phyloP scores from a whole-genome alignment of 2,329 filamentous ascomycete genomes.

The Dactylonectria macrodidyma region DNA sequence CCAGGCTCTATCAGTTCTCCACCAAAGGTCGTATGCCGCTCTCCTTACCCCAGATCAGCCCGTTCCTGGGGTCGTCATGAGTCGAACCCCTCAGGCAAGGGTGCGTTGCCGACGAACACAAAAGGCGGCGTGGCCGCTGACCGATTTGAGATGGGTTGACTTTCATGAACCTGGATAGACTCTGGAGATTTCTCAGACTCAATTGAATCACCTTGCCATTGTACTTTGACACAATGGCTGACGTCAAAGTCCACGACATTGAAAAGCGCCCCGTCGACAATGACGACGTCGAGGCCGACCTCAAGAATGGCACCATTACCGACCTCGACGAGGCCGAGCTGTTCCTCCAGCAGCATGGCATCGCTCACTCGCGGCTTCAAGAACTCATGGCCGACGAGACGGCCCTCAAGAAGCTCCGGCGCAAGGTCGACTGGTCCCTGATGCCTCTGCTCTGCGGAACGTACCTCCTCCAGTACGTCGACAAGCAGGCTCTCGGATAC shows the following conservation, averaged over 20 bases:
- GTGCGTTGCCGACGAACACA: slow-evolving; percentile 25
- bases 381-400: slow-evolving; percentile 46
- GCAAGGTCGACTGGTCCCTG: slow-evolving; percentile 65
- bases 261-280: slow-evolving; percentile 40
- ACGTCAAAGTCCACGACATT: slow-evolving; percentile 37
- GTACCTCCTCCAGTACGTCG: slow-evolving; percentile 68
- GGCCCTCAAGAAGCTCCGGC: slow-evolving; percentile 47
- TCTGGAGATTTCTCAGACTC: not conserved
- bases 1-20: slow-evolving; percentile 40
- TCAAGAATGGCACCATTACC: slow-evolving; percentile 41
- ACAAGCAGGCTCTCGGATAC: slow-evolving; percentile 69
- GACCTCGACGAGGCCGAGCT: slow-evolving; percentile 48
- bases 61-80: slow-evolving; percentile 33
- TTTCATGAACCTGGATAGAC: not conserved
- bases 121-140: slow-evolving; percentile 32
- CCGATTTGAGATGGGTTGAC: slow-evolving; percentile 3
- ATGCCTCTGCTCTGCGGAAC: slow-evolving; percentile 67
- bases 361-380: slow-evolving; percentile 39
- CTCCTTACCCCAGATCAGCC: slow-evolving; percentile 41
- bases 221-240: slow-evolving; percentile 33
- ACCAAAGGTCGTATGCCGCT: slow-evolving; percentile 8
- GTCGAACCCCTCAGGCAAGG: slow-evolving; percentile 17
- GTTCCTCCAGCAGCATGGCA: slow-evolving; percentile 47
- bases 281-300: slow-evolving; percentile 44
- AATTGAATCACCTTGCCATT: not conserved